Base-by-base conservation (phyloP, 192 early-diverging fungal species). In the Blastocladiella britannica region DNA sequence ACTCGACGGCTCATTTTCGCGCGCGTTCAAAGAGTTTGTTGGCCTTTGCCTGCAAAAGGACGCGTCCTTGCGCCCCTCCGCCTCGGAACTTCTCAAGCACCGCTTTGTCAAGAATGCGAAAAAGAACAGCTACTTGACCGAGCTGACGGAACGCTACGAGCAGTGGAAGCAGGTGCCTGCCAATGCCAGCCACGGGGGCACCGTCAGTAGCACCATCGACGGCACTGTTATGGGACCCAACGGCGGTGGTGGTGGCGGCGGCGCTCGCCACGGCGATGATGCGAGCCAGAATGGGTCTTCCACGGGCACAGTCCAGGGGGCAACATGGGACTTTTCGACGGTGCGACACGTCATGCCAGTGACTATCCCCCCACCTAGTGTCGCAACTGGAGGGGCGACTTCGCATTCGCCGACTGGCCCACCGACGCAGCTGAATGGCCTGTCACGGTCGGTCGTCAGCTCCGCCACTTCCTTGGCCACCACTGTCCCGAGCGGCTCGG, bases 11-110 rank as follows among this genome's bases (percentile, higher is more conserved):
- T 69, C 72, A 25, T 93, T 82, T 63, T 82, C 83, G 29, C 83
- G 80, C 64, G 60, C 74, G 0, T 93, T 98, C 72, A 82, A 86
- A 60, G 91, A 94, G 51, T 95, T 98, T 74, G 77, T 96, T 7
- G 60, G 72, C 6, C 58, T 79, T 2, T 98, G 94, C 65, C 67
- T 96, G 18, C 82, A 93, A 55, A 88, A 84, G 61, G 85, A 93
- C 63, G 82, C 91, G 18, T 66, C 68, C 18, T 64, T 89, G 84
- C 73, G 92, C 29, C 90, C 90, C 0, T 78, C 87, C 0, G 92
- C 92, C 47, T 83, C 84, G 61, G 87, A 93, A 52, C 64, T 96
- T 30, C 71, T 88, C 31, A 86, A 84, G 60, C 89, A 96, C 69
- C 71, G 77, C 58, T 96, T 96, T 62, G 84, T 96, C 51, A 69